These are phyloP conservation scores for Diaporthe longicolla DNA, from an alignment of 2,329 filamentous ascomycete species.

Conservation along the genomic window DNA sequence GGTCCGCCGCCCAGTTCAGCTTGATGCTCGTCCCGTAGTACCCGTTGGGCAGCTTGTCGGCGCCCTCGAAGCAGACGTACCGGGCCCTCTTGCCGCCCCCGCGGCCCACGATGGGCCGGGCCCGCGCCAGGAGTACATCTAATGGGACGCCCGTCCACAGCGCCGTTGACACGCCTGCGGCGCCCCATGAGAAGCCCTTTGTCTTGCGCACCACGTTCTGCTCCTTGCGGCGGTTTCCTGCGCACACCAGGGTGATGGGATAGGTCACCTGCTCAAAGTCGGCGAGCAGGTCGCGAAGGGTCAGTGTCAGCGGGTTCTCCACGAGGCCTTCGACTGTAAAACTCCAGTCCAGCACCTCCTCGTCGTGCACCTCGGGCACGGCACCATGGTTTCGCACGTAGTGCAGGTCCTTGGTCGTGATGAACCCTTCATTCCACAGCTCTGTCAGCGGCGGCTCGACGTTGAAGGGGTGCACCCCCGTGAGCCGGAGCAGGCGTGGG, in stretches of 20 bases:
- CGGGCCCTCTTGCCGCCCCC: slow-evolving; percentile 70
- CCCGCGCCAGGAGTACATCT: slow-evolving; percentile 77
- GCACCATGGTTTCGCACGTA: slow-evolving; percentile 93
- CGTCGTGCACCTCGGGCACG: slow-evolving; percentile 81
- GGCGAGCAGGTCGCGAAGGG: slow-evolving; percentile 77
- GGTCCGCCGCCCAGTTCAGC: slow-evolving; percentile 89
- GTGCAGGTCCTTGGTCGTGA: slow-evolving; percentile 89
- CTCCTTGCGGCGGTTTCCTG: slow-evolving; percentile 92
- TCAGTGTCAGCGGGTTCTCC: slow-evolving; percentile 80
- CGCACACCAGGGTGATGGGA: slow-evolving; percentile 91
- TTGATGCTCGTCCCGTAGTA: slow-evolving; percentile 91
- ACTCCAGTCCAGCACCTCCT: slow-evolving; percentile 82
- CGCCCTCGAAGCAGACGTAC: slow-evolving; percentile 93
- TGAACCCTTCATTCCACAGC: slow-evolving; percentile 84
- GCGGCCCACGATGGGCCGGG: slow-evolving; percentile 50
- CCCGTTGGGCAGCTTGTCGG: slow-evolving; percentile 89
- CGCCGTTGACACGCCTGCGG: slow-evolving; percentile 88
- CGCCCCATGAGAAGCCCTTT: slow-evolving; percentile 95
- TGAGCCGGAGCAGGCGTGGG: slow-evolving; percentile 85
- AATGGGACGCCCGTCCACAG: slow-evolving; percentile 89
- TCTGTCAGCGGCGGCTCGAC: slow-evolving; percentile 86
- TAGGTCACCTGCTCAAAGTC: slow-evolving; percentile 87
- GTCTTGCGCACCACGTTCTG: slow-evolving; percentile 92
- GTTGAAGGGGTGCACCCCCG: slow-evolving; percentile 92
- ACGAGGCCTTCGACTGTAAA: slow-evolving; percentile 89